phyloP scores from a whole-genome alignment of 805 yeast species.

The Saccharomyces cerevisiae region DNA sequence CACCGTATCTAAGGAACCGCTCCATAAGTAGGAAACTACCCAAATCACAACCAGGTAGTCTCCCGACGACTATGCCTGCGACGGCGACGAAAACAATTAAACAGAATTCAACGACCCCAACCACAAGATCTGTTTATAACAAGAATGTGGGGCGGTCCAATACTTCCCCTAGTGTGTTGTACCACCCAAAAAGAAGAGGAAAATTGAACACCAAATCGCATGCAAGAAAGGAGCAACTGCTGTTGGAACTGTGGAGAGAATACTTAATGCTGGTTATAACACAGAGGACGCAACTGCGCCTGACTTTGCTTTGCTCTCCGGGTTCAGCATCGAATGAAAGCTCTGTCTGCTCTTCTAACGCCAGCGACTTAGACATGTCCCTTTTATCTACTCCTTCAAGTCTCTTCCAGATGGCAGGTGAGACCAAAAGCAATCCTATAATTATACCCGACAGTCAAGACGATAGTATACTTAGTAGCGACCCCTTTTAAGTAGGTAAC shows the following conservation, averaged over 20 bases:
- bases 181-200: background rate
- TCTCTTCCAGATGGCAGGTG: background rate
- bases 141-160: background rate
- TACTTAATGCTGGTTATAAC: conserved; percentile 29
- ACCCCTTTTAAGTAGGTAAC: background rate
- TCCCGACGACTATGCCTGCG: background rate
- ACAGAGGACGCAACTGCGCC: conserved; percentile 28
- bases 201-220: background rate
- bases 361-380: background rate
- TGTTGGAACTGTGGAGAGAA: conserved; percentile 26
- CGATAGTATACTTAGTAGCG: background rate
- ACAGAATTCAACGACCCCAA: background rate
- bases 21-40: conserved; percentile 2
- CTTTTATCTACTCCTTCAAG: background rate
- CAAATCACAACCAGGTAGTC: background rate
- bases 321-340: background rate
- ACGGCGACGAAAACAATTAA: background rate
- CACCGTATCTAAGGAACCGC: background rate
- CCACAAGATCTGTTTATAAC: background rate
- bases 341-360: background rate
- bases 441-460: background rate
- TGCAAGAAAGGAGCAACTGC: background rate
- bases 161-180: background rate
- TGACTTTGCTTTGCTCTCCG: conserved; percentile 7
- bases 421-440: background rate